Evolutionary conservation across 2,329 filamentous ascomycete species (phyloP).

Genomic region (Plectosphaerella sp.): DNA sequence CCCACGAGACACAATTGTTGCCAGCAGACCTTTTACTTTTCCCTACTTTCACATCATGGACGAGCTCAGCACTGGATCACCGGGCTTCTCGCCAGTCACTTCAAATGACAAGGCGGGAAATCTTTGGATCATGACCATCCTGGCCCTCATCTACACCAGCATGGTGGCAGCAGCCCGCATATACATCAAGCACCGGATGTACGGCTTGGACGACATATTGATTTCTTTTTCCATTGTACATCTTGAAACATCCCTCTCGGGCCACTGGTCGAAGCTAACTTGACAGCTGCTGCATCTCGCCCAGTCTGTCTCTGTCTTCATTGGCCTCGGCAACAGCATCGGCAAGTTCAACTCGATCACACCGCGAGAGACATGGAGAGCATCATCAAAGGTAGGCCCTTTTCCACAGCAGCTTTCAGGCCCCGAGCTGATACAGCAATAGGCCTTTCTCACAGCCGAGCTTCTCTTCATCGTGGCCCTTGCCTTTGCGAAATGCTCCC

Average conservation of each 20-base stretch:
- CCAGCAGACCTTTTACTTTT: too few relatives aligned
- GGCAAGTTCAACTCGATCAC: constrained; percentile 11
- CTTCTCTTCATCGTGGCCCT: constrained; percentile 7
- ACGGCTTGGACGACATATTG: constrained; percentile 11
- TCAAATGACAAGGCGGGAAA: constrained; percentile 12
- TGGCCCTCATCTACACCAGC: constrained; percentile 10
- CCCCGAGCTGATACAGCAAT: neutral
- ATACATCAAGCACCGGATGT: constrained; percentile 12
- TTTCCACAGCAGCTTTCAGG: neutral
- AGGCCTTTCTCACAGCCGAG: constrained; percentile 6
- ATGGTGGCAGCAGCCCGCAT: constrained; percentile 2
- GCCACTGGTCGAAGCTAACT: neutral
- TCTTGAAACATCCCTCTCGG: neutral
- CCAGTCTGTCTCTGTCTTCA: constrained; percentile 9
- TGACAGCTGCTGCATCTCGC: constrained; percentile 5
- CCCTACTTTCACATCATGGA: too few relatives aligned
- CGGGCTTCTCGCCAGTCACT: constrained; percentile 11
- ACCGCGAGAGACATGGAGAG: constrained; percentile 3
- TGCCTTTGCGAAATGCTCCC: constrained; percentile 12
- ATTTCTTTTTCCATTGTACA: constrained; percentile 6
- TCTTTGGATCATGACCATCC: constrained; percentile 13
- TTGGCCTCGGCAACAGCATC: constrained; percentile 7
- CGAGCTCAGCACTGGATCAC: too few relatives aligned
- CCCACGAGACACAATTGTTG: too few relatives aligned
- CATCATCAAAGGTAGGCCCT: constrained; percentile 5